Evolutionary conservation across 2,329 filamentous ascomycete species (phyloP), one percentile per base, ranked within the genome.

Genomic region (Thelonectria rubi): DNA sequence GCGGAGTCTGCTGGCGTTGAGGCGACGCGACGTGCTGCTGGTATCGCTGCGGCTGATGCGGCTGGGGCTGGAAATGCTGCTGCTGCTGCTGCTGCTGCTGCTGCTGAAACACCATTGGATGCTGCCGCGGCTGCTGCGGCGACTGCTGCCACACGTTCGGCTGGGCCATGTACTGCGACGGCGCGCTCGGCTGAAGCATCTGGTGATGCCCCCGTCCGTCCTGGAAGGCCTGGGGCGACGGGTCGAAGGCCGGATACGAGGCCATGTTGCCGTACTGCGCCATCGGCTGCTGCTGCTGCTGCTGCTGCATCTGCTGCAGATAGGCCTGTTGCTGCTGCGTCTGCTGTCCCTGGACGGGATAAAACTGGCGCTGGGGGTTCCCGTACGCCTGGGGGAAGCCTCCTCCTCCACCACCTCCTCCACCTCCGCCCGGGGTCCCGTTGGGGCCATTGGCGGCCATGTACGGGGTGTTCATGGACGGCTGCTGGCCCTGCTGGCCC

Each of bases 21-120:
- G 69, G 70, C 37, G 66, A 72, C 47, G 55, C 60, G 66, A 71
- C 77, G 66, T 24, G 24, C 32, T 34, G 60, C 39, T 68, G 67
- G 30, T 72, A 76, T 24, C 76, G 72, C 49, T 79, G 74, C 42
- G 76, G 74, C 42, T 64, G 69, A 17, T 78, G 74, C 46, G 78
- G 80, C 47, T 75, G 73, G 39, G 64, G 56, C 40, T 68, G 60
- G 43, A 60, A 45, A 30, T 77, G 73, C 42, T 46, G 42, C 42
- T 46, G 42, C 39, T 76, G 74, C 40, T 76, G 74, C 45, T 57
- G 70, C 24, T 4, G 24, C 7, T 4, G 24, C 24, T 76, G 74
- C 45, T 76, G 74, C 45, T 59, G 70, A 45, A 62, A 67, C 40
- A 57, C 3, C 55, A 57, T 57, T 17, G 76, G 72, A 43, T 78